Evolutionary conservation across 768 basidiomycete species (phyloP).

Genomic region (Pholiota conissans): DNA sequence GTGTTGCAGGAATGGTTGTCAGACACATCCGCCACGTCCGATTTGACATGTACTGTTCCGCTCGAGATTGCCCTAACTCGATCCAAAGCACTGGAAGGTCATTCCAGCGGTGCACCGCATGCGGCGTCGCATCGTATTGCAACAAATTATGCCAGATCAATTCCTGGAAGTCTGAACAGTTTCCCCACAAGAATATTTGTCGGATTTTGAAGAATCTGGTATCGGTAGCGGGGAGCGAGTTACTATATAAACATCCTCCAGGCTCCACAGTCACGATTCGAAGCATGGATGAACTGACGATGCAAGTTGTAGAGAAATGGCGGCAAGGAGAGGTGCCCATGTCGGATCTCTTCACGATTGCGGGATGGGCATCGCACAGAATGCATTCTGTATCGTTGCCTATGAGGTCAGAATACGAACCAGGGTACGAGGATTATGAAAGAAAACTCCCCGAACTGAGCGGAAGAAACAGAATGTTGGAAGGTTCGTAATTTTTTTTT

Average conservation of each 20-base stretch:
- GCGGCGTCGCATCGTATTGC: conserved; percentile 1
- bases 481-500: background rate
- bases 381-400: background rate
- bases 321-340: background rate
- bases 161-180: background rate
- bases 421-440: conserved; percentile 1
- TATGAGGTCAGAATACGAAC: background rate
- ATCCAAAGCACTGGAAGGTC: conserved; percentile 1
- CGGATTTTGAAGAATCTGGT: background rate
- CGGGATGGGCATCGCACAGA: background rate
- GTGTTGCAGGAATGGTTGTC: background rate
- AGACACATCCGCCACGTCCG: background rate
- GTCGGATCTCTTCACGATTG: background rate
- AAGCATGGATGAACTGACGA: background rate
- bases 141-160: conserved; percentile 2
- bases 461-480: background rate
- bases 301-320: background rate
- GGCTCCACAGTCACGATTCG: background rate
- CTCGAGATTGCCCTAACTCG: background rate
- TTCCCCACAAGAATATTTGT: conserved; percentile 3
- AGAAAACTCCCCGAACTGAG: background rate
- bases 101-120: conserved; percentile 5
- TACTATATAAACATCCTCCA: background rate
- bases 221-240: background rate
- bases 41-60: background rate